Evolutionary conservation across 2,329 filamentous ascomycete species (phyloP), one percentile per base, ranked within the genome.

Genomic region (Fonsecaea pedrosoi): DNA sequence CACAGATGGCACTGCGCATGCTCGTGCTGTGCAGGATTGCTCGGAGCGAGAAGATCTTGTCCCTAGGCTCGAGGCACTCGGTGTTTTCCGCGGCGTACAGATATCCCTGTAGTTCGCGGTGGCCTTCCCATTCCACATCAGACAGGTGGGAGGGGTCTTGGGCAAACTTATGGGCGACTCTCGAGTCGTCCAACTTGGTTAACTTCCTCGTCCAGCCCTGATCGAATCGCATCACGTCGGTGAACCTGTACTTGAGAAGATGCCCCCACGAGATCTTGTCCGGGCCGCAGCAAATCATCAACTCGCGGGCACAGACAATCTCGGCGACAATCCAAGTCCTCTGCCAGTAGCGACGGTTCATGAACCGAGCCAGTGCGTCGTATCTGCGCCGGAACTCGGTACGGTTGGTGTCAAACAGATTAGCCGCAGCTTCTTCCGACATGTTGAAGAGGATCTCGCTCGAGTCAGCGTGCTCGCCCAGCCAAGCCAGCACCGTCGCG

Each of bases 171-270:
- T 55, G 54, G 15, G 18, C 54, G 7, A 18, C 4, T 15, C 54
- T n/a, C 13, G 54, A 30, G 54, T 55, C 54, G 30, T 55, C 54
- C 54, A 55, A 9, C 54, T 55, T 55, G 54, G 54, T 55, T n/a
- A 55, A 18, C n/a, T 37, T 55, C 8, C 54, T 55, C 30, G 30
- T 34, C 54, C 54, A 55, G 15, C 54, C 54, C 25, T 55, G 32
- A 12, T 55, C 54, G 54, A 55, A 55, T 25, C 54, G 54, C 54
- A 55, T 55, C 30, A 55, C 54, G 25, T 55, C 54, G 54, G 54
- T 55, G 54, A 55, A 55, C 3, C 35, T 55, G 13, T 55, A 55
- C 30, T 35, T 37, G 12, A 55, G 54, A 12, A 55, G 54, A 37
- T 55, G 54, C 2, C 4, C 12, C 54, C 54, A 55, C 30, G 54